These are phyloP conservation scores for Chlorella sp. DNA, from an alignment of 139 green algal genomes.

Conservation along the genomic window DNA sequence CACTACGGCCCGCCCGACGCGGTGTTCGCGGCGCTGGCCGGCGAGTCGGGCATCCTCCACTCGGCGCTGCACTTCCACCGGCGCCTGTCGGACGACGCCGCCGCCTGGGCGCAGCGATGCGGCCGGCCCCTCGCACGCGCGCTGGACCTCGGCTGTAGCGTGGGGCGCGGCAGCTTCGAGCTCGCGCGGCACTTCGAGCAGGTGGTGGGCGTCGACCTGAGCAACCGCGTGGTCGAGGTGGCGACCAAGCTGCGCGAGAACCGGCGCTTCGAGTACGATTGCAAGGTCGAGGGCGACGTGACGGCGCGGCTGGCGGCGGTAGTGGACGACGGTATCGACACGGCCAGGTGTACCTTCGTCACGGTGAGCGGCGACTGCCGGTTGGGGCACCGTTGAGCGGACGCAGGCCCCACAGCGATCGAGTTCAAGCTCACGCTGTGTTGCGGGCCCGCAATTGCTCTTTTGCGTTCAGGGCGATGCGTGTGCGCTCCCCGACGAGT, in stretches of 20 bases:
- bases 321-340: conserved; percentile 40
- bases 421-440: no score
- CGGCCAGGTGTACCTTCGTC: conserved; percentile 43
- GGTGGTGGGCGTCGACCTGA: conserved; percentile 30
- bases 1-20: conserved; percentile 39
- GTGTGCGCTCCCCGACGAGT: conserved; percentile 29
- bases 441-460: not conserved
- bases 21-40: conserved; percentile 14
- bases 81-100: conserved; percentile 30
- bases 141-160: conserved; percentile 72
- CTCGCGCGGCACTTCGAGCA: conserved; percentile 47
- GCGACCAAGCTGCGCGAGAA: conserved; percentile 22
- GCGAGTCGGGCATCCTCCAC: conserved; percentile 12
- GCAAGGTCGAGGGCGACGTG: conserved; percentile 60
- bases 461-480: conserved; percentile 41
- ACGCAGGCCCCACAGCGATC: no score
- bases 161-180: conserved; percentile 62
- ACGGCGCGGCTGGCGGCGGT: conserved; percentile 17
- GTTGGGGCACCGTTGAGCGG: not conserved
- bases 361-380: conserved; percentile 21
- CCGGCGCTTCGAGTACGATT: conserved; percentile 8
- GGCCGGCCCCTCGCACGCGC: conserved; percentile 22
- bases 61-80: conserved; percentile 31
- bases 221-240: conserved; percentile 31
- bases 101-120: conserved; percentile 7